Percentiles rank a stretch among this genome's conserved stretches.
Evolutionary conservation across 768 basidiomycete genomes (phyloP).

Genomic region (Daedalea quercina): DNA sequence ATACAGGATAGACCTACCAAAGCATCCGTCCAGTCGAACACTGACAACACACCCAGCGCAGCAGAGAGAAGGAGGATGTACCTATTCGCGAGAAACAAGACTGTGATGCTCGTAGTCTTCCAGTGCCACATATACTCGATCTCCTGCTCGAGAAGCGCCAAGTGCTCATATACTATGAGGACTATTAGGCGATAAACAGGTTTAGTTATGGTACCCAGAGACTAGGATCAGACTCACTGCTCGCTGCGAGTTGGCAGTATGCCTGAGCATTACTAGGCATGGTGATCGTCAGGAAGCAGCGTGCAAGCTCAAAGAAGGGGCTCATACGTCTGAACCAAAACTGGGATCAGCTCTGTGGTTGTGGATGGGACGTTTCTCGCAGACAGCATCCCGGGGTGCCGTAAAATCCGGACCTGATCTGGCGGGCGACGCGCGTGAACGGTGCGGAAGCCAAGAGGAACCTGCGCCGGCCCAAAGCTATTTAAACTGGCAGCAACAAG

Average conservation of each 20-base stretch:
- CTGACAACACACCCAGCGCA: background rate
- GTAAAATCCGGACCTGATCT: too few relatives aligned
- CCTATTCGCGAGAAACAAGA: conserved; percentile 4
- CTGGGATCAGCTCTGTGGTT: background rate
- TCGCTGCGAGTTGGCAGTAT: background rate
- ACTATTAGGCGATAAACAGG: background rate
- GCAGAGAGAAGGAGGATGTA: background rate
- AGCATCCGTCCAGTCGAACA: background rate
- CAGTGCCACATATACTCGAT: conserved; percentile 4
- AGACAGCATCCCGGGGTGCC: too few relatives aligned
- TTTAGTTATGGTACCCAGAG: background rate
- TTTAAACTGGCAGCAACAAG: too few relatives aligned
- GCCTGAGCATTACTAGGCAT: background rate
- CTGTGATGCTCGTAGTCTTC: background rate
- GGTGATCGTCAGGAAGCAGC: background rate
- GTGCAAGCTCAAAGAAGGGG: background rate
- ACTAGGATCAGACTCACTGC: background rate
- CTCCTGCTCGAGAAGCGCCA: conserved; percentile 9
- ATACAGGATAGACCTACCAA: background rate
- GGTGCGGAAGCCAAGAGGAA: too few relatives aligned
- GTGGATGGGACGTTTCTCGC: background rate
- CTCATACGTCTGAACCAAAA: background rate
- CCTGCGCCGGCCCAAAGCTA: too few relatives aligned
- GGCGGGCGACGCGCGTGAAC: too few relatives aligned
- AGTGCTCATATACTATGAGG: conserved; percentile 9